These are phyloP conservation scores for Perkinsela sp. DNA, from an alignment of 208 protist genomes.

Conservation along the genomic window DNA sequence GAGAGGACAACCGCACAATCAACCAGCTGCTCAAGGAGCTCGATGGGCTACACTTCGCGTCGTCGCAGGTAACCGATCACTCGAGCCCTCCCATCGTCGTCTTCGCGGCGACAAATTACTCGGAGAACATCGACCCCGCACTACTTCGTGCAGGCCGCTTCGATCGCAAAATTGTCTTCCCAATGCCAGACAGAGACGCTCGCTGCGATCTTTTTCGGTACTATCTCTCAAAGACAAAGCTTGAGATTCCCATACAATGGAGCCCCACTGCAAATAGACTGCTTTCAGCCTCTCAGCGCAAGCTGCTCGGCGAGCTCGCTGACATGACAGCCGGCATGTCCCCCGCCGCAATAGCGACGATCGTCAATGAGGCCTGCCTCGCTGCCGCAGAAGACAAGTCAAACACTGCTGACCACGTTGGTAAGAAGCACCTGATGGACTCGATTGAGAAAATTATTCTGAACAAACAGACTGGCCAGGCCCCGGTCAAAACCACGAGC, in stretches of 20 bases:
- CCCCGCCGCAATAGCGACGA: slow-evolving; percentile 79
- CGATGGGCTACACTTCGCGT: slow-evolving; percentile 35
- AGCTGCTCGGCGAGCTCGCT: slow-evolving; percentile 19
- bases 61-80: slow-evolving; percentile 8
- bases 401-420: slow-evolving; percentile 20
- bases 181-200: slow-evolving; percentile 44
- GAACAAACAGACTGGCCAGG: slow-evolving; percentile 39
- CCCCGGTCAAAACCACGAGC: slow-evolving; percentile 18
- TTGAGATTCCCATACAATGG: slow-evolving; percentile 22
- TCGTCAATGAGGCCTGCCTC: slow-evolving; percentile 82
- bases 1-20: slow-evolving; percentile 73
- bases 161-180: slow-evolving; percentile 47
- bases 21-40: slow-evolving; percentile 84
- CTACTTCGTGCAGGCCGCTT: slow-evolving; percentile 56
- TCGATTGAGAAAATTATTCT: slow-evolving; percentile 51
- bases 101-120: slow-evolving; percentile 84
- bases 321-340: slow-evolving; percentile 57
- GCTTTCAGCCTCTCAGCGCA: slow-evolving; percentile 23
- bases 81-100: slow-evolving; percentile 68
- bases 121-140: slow-evolving; percentile 73
- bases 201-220: slow-evolving; percentile 47
- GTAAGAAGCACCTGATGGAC: slow-evolving; percentile 16
- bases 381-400: slow-evolving; percentile 44
- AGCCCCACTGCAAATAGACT: slow-evolving; percentile 15
- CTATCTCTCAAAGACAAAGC: slow-evolving; percentile 38